Percentiles rank a stretch among this genome's conserved stretches.
Conservation (phyloP, 768 basidiomycete genomes). For the Postia placenta region DNA sequence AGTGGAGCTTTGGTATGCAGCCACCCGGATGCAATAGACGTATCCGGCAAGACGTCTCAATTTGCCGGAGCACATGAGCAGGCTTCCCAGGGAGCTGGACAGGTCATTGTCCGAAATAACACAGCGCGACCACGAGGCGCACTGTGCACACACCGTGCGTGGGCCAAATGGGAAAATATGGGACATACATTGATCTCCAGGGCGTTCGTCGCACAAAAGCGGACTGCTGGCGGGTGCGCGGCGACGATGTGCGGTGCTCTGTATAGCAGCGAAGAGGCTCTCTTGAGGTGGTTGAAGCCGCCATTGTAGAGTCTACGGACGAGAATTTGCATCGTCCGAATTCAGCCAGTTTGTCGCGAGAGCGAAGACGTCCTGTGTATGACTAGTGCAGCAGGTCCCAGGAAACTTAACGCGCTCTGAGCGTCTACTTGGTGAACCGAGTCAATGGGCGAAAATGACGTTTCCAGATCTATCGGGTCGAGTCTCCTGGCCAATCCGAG, state of each 20-base stretch:
- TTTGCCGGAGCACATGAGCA: too few relatives aligned
- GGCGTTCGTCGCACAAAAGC: not conserved
- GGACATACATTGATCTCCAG: slow-evolving; percentile 1
- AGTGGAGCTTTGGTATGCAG: not conserved
- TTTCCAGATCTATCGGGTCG: not conserved
- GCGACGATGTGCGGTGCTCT: slow-evolving; percentile 16
- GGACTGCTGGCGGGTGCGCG: slow-evolving; percentile 14
- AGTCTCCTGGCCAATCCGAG: too few relatives aligned
- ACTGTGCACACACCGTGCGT: too few relatives aligned
- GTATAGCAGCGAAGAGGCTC: slow-evolving; percentile 19
- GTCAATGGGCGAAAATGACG: not conserved
- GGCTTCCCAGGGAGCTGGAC: too few relatives aligned
- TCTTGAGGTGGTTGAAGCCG: slow-evolving; percentile 26
- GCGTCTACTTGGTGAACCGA: not conserved
- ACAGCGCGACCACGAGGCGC: too few relatives aligned
- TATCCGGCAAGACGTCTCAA: too few relatives aligned
- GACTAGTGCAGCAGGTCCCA: not conserved
- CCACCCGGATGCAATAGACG: too few relatives aligned
- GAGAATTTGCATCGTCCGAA: slow-evolving; percentile 17
- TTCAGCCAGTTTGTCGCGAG: not conserved
- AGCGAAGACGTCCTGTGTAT: not conserved
- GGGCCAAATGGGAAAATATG: not conserved
- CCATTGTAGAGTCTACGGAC: slow-evolving; percentile 24
- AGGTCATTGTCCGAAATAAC: too few relatives aligned
- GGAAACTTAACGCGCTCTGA: not conserved